A percentile compares a stretch with the other conserved stretches of the same genome.
These are phyloP conservation scores for Fusarium cicatricum DNA, from an alignment of 2,329 filamentous ascomycete genomes.

Conservation along the genomic window DNA sequence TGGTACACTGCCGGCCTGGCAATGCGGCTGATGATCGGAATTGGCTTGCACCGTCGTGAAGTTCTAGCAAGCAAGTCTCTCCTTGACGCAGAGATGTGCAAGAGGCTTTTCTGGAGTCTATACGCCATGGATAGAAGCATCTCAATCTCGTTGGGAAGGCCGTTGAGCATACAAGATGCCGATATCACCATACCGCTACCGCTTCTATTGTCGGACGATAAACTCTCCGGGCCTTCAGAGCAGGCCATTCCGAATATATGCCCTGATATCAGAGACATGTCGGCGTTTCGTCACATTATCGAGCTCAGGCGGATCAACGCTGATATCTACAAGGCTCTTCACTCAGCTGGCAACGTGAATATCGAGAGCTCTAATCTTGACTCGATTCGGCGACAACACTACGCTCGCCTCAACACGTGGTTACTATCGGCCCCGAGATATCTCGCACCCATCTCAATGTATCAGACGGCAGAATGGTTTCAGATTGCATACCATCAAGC, in stretches of 20 bases:
- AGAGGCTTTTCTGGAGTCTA: slow-evolving; percentile 33
- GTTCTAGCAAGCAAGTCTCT: slow-evolving; percentile 18
- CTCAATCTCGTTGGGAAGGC: slow-evolving; percentile 30
- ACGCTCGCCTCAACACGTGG: slow-evolving; percentile 34
- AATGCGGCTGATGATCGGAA: slow-evolving; percentile 32
- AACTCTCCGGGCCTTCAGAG: slow-evolving; percentile 17
- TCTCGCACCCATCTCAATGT: slow-evolving; percentile 34
- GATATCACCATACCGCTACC: slow-evolving; percentile 34
- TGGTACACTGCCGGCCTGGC: slow-evolving; percentile 38
- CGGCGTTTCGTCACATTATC: slow-evolving; percentile 34
- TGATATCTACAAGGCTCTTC: slow-evolving; percentile 31
- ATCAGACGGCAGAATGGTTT: slow-evolving; percentile 38
- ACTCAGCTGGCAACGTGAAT: slow-evolving; percentile 31
- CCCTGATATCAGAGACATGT: slow-evolving; percentile 33
- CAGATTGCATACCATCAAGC: slow-evolving; percentile 39
- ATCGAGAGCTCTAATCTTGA: slow-evolving; percentile 28
- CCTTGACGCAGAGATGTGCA: slow-evolving; percentile 34
- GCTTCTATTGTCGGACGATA: slow-evolving; percentile 27
- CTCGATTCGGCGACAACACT: slow-evolving; percentile 32
- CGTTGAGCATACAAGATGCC: slow-evolving; percentile 32
- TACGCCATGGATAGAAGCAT: slow-evolving; percentile 38
- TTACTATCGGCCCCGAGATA: slow-evolving; percentile 32
- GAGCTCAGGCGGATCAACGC: slow-evolving; percentile 32
- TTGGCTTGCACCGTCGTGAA: slow-evolving; percentile 34
- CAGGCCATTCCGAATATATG: slow-evolving; percentile 23